Evolutionary conservation across 2,329 filamentous ascomycete species (phyloP).

Genomic region (Sphaerulina populicola): DNA sequence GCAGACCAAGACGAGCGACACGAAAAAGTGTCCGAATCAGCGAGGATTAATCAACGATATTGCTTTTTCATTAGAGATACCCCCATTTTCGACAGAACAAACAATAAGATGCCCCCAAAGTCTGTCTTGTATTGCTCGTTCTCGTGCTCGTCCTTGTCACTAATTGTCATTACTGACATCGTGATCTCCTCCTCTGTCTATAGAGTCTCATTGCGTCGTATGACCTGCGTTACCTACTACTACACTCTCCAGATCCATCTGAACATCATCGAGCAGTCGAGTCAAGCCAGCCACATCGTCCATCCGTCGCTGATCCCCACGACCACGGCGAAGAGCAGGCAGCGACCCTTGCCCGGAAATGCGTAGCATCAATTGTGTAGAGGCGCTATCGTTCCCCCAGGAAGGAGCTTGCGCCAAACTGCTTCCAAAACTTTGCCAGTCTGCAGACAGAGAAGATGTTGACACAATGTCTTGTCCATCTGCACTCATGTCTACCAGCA

Average conservation of each 20-base stretch:
- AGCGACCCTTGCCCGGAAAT: constrained; percentile 46
- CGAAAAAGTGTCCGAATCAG: constrained; percentile 31
- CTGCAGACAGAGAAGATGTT: constrained; percentile 62
- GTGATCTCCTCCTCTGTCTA: neutral
- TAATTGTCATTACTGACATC: too few species aligned
- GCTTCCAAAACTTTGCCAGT: constrained; percentile 60
- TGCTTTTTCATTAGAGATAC: neutral
- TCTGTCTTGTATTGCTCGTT: too few species aligned
- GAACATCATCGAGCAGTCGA: constrained; percentile 31
- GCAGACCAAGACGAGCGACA: constrained; percentile 23
- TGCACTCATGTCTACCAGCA: constrained; percentile 47
- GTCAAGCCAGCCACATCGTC: constrained; percentile 35
- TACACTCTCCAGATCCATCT: constrained; percentile 33
- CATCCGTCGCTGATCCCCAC: constrained; percentile 29
- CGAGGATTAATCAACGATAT: constrained; percentile 18
- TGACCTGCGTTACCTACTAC: constrained; percentile 18
- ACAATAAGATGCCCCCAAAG: too few species aligned
- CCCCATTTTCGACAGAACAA: neutral
- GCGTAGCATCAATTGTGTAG: constrained; percentile 50
- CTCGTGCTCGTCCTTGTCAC: too few species aligned
- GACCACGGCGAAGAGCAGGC: constrained; percentile 23
- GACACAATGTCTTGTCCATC: constrained; percentile 51
- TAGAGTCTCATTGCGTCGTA: neutral
- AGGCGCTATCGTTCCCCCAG: constrained; percentile 45
- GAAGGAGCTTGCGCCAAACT: constrained; percentile 53